Evolutionary conservation across 2,329 filamentous ascomycete genomes (phyloP), one percentile per base, ranked within the genome.

Genomic region (Paraphoma sp.): DNA sequence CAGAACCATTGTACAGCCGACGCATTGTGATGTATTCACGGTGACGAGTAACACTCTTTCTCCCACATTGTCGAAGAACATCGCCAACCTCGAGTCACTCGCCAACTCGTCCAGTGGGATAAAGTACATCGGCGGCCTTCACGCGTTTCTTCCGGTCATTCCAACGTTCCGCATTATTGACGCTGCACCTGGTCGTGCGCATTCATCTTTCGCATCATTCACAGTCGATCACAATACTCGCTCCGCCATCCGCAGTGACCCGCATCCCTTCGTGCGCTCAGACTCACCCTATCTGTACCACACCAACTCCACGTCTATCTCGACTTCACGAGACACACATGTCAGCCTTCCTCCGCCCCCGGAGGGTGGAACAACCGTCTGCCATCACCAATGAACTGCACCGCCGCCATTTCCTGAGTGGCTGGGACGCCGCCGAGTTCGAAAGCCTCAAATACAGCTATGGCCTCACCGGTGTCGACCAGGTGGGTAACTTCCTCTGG

Each of bases 381-480:
- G 29, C 62, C n/a, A 38, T 53, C 51, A 16, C 29, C 23, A 43
- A 59, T 31, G 42, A 41, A 29, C 33, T 64, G 18, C 29, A 57
- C 9, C 65, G 61, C 40, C 69, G 71, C 50, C 64, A 68, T 45
- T 65, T 71, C 42, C 61, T 75, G 48, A 58, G 65, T 8, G 62
- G 68, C 53, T 74, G 72, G 73, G 67, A 73, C 42, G 68, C 67
- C 52, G 62, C 54, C 43, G 59, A 65, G 17, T 67, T 68, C 42
- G 71, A 74, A 7, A 57, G 59, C 18, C 72, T 78, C 61, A 70
- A 70, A 49, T 80, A 71, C 63, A 75, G 76, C 28, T 77, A 78
- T 63, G 81, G 81, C 55, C 73, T 83, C 6, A 69, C 67, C 17
- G 81, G 81, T 45, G 81, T 83, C 47, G 75, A 83, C 66, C 81